Conservation (phyloP, 2,329 filamentous ascomycete species). For the Fusarium clavum region DNA sequence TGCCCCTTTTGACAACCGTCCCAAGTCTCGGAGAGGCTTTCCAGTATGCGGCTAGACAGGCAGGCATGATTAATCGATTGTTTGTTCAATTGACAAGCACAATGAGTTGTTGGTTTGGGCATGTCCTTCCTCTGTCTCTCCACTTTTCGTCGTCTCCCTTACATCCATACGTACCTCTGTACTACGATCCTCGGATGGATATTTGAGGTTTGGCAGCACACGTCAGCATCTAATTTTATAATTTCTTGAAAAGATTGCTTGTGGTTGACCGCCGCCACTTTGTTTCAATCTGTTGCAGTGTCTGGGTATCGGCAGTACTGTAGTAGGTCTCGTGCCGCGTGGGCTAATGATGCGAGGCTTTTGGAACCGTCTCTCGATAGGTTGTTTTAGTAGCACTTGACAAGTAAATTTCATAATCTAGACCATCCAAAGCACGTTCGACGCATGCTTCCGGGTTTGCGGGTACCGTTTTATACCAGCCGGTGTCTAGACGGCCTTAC, state of each 20-base stretch:
- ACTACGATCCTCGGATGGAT: slow-evolving; percentile 2
- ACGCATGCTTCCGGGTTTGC: not conserved
- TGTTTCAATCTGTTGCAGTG: slow-evolving; percentile 10
- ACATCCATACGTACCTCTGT: slow-evolving; percentile 8
- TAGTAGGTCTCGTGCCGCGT: slow-evolving; percentile 8
- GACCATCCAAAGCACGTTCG: not conserved
- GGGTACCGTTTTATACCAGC: not conserved
- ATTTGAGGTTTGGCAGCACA: slow-evolving; percentile 20
- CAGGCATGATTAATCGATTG: not conserved
- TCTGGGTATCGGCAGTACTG: not conserved
- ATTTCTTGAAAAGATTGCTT: not conserved
- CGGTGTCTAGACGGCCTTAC: not conserved
- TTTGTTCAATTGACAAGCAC: not conserved
- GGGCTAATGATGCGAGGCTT: not conserved
- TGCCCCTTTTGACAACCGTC: not conserved
- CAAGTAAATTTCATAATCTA: not conserved
- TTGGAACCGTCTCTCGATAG: not conserved
- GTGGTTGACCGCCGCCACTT: slow-evolving; percentile 16
- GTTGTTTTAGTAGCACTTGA: not conserved
- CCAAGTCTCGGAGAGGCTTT: not conserved
- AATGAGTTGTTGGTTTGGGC: not conserved
- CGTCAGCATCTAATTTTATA: slow-evolving; percentile 45
- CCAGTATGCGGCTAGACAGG: not conserved
- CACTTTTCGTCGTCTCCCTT: slow-evolving; percentile 26
- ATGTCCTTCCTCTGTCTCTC: slow-evolving; percentile 20